These are phyloP conservation scores for Sclerotinia spermophila DNA, from an alignment of 2,329 filamentous ascomycete species.

Conservation along the genomic window DNA sequence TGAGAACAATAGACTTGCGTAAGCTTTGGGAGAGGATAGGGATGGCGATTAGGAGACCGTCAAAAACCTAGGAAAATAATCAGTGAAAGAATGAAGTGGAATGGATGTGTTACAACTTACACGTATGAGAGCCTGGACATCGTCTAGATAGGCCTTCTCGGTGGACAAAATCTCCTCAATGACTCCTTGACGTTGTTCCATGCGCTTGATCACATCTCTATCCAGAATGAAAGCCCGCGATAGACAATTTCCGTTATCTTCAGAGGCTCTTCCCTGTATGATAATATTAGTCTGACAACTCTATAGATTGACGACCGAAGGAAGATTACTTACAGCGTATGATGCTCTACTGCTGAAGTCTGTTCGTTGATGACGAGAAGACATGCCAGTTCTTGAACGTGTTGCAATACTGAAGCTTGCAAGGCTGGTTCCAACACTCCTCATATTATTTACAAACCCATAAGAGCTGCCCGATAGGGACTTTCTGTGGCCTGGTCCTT, in stretches of 20 bases:
- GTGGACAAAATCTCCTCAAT: conserved; percentile 82
- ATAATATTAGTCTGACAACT: neutral
- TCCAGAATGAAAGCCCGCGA: conserved; percentile 57
- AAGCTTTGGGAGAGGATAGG: conserved; percentile 61
- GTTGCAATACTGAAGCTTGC: conserved; percentile 66
- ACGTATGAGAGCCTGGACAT: conserved; percentile 81
- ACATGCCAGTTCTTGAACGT: conserved; percentile 52
- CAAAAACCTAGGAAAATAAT: conserved; percentile 58
- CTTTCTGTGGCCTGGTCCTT: conserved; percentile 46
- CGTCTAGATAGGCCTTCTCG: conserved; percentile 84
- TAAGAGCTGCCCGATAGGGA: conserved; percentile 72
- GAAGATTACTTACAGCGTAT: conserved; percentile 41
- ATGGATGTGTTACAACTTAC: conserved; percentile 50
- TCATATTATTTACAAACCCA: conserved; percentile 74
- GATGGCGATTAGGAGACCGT: conserved; percentile 69
- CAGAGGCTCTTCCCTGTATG: conserved; percentile 50
- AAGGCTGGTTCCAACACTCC: conserved; percentile 76
- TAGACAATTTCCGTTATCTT: conserved; percentile 56
- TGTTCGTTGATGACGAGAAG: conserved; percentile 55
- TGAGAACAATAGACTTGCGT: conserved; percentile 71
- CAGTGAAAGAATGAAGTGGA: conserved; percentile 68
- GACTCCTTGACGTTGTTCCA: conserved; percentile 71
- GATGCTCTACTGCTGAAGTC: conserved; percentile 62
- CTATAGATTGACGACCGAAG: neutral
- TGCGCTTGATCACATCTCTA: conserved; percentile 65